Conservation (phyloP, 371 early-diverging fungal genomes). For the Zychaea mexicana region DNA sequence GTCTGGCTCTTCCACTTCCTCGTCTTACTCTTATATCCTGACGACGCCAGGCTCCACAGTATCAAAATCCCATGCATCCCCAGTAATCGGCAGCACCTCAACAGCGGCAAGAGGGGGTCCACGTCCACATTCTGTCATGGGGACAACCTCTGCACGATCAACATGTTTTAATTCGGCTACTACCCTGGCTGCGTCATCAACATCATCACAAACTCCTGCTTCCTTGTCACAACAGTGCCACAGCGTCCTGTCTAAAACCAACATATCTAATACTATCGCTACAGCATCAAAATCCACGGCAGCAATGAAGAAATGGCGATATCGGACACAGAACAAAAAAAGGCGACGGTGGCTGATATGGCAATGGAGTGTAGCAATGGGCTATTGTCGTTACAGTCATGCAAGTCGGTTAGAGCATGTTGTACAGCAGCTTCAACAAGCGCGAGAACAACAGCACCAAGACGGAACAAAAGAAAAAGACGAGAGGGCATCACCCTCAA, state of each 20-base stretch:
- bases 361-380: conserved; percentile 35
- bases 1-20: background rate
- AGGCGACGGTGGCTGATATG: conserved; percentile 21
- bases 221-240: background rate
- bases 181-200: background rate
- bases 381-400: conserved; percentile 23
- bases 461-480: background rate
- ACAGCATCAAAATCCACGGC: background rate
- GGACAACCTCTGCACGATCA: background rate
- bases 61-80: background rate
- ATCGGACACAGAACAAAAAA: conserved; percentile 7
- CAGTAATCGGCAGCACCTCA: background rate
- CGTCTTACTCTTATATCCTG: background rate
- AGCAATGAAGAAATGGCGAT: background rate
- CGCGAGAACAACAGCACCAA: background rate
- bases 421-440: conserved; percentile 10
- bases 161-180: background rate
- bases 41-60: conserved; percentile 1
- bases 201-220: background rate
- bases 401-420: conserved; percentile 11
- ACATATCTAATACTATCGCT: background rate
- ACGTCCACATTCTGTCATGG: conserved; percentile 11
- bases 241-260: no score
- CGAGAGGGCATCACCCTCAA: background rate
- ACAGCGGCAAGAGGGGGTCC: background rate